Evolutionary conservation across 805 yeast species (phyloP).

Genomic region (Candida ipomoeae): DNA sequence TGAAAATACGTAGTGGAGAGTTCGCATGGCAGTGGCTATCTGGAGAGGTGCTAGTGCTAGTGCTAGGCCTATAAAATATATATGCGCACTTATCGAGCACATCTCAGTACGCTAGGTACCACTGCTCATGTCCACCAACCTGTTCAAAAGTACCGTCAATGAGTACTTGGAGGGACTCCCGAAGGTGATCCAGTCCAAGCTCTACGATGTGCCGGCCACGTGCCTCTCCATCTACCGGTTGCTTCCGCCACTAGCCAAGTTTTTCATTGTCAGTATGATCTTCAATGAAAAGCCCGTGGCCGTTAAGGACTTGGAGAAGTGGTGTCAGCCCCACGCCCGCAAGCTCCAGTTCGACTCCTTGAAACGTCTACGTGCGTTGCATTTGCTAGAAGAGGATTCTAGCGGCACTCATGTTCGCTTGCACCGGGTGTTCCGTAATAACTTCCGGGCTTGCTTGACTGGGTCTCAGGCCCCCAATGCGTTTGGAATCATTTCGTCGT

Average conservation of each 20-base stretch:
- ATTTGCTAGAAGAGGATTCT: conserved; percentile 62
- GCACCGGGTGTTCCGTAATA: conserved; percentile 69
- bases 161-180: conserved; percentile 90
- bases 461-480: conserved; percentile 67
- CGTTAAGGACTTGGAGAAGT: conserved; percentile 61
- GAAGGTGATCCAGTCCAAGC: conserved; percentile 73
- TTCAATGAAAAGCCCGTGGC: conserved; percentile 74
- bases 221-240: conserved; percentile 89
- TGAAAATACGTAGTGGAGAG: no score
- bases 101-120: background rate
- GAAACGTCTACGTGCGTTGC: conserved; percentile 69
- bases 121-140: conserved; percentile 6
- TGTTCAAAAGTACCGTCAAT: conserved; percentile 70
- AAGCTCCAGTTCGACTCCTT: conserved; percentile 70
- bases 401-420: conserved; percentile 47
- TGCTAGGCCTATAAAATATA: background rate
- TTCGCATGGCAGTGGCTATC: no score
- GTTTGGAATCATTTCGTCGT: conserved; percentile 67
- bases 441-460: conserved; percentile 78
- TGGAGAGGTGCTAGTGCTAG: background rate
- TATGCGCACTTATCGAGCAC: background rate
- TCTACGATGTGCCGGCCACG: conserved; percentile 84
- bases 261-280: conserved; percentile 80
- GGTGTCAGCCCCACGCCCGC: conserved; percentile 64
- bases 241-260: conserved; percentile 84